Conservation (phyloP, 2,329 filamentous ascomycete genomes). For the Paraphoma chrysanthemicola region DNA sequence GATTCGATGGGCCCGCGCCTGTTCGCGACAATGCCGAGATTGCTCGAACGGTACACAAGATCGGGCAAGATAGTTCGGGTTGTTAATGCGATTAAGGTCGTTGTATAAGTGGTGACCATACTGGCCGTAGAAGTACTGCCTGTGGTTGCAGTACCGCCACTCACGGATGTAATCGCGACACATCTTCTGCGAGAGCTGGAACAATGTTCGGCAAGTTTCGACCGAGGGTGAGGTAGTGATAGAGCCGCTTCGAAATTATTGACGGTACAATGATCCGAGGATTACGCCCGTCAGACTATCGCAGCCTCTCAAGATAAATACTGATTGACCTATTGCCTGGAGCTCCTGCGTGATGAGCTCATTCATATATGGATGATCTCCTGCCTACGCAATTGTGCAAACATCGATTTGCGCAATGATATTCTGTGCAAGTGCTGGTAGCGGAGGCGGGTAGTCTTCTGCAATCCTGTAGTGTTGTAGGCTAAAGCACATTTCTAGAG, state of each 20-base stretch:
- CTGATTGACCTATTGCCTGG: too few relatives aligned
- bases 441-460: background rate
- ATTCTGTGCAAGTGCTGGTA: background rate
- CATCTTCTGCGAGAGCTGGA: background rate
- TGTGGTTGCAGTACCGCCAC: slow-evolving; percentile 9
- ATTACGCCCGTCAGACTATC: too few relatives aligned
- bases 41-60: slow-evolving; percentile 9
- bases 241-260: too few relatives aligned
- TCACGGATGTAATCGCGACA: slow-evolving; percentile 9
- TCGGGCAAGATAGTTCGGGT: slow-evolving; percentile 4
- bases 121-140: slow-evolving; percentile 6
- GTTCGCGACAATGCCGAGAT: background rate
- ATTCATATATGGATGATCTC: too few relatives aligned
- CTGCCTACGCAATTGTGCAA: too few relatives aligned
- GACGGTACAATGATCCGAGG: too few relatives aligned
- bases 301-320: too few relatives aligned
- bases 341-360: too few relatives aligned
- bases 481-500: background rate
- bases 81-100: slow-evolving; percentile 8
- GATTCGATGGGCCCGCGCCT: background rate
- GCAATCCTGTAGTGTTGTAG: background rate
- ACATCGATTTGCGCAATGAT: background rate
- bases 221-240: too few relatives aligned
- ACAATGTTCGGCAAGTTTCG: too few relatives aligned
- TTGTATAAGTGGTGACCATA: slow-evolving; percentile 3